A percentile compares a stretch with the other conserved stretches of the same genome.
Conservation (phyloP, 805 yeast species). For the Candida morakotiae region DNA sequence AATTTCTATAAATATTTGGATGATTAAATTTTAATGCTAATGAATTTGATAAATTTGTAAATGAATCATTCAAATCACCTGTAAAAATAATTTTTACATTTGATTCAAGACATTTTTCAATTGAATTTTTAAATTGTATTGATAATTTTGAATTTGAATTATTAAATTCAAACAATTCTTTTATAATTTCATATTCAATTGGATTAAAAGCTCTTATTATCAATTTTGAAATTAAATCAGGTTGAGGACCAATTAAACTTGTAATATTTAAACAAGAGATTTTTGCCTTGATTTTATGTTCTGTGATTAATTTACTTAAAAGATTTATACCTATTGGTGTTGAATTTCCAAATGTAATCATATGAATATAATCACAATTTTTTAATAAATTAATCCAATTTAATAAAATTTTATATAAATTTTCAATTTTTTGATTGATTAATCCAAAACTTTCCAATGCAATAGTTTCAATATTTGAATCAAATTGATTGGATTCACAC, state of each 20-base stretch:
- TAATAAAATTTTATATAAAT: conserved; percentile 20
- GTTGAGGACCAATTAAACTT: conserved; percentile 30
- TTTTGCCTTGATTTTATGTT: conserved; percentile 10
- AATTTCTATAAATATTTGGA: conserved; percentile 32
- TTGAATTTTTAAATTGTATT: conserved; percentile 14
- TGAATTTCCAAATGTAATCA: conserved; percentile 33
- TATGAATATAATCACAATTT: conserved; percentile 27
- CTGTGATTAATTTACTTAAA: conserved; percentile 14
- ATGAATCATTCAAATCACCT: conserved; percentile 32
- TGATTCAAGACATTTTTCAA: conserved; percentile 11
- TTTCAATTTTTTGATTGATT: conserved; percentile 23
- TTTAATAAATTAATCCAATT: conserved; percentile 31
- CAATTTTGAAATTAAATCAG: conserved; percentile 29
- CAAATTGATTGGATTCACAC: conserved; percentile 13
- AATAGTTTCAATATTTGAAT: conserved; percentile 27
- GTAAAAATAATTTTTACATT: conserved; percentile 34
- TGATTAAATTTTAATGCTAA: conserved; percentile 26
- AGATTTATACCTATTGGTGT: conserved; percentile 29
- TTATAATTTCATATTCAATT: conserved; percentile 32
- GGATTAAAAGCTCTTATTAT: conserved; percentile 34
- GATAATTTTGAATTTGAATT: conserved; percentile 17
- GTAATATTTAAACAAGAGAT: conserved; percentile 35
- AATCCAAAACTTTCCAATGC: conserved; percentile 40
- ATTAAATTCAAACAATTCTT: conserved; percentile 33
- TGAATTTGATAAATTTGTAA: conserved; percentile 28